These are phyloP conservation scores for Haplographium delicatum DNA, from an alignment of 495 filamentous ascomycete genomes.

Conservation along the genomic window DNA sequence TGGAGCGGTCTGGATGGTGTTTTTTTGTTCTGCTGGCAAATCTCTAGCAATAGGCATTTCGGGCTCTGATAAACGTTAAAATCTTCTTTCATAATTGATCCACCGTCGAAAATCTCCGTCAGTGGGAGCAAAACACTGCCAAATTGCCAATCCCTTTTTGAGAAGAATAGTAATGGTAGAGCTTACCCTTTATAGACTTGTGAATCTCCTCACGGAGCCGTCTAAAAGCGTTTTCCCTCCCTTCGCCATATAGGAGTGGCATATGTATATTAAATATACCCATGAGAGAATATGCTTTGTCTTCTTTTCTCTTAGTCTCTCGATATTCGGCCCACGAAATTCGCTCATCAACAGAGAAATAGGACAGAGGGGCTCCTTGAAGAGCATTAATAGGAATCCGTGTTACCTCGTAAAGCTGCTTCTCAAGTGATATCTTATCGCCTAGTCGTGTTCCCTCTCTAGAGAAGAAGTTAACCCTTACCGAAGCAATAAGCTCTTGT, in stretches of 20 bases:
- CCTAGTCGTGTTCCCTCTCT: slow-evolving; percentile 20
- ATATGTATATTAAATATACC: slow-evolving; percentile 29
- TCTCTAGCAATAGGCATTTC: background rate
- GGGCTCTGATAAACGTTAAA: background rate
- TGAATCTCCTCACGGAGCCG: slow-evolving; percentile 18
- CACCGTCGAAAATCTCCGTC: background rate
- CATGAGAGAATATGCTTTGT: slow-evolving; percentile 28
- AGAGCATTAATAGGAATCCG: slow-evolving; percentile 22
- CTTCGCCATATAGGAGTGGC: no score
- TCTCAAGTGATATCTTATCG: slow-evolving; percentile 23
- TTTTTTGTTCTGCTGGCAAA: background rate
- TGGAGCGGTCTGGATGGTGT: background rate
- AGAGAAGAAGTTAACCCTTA: slow-evolving; percentile 25
- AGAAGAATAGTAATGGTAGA: background rate
- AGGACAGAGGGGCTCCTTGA: slow-evolving; percentile 14
- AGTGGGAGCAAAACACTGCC: background rate
- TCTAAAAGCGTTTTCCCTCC: slow-evolving; percentile 19
- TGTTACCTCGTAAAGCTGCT: slow-evolving; percentile 22
- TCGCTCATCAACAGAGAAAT: slow-evolving; percentile 20
- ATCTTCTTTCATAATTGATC: background rate
- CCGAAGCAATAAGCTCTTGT: no score
- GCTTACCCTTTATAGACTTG: background rate
- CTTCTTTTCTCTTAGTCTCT: no score
- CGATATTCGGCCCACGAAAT: no score
- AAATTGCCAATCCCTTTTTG: background rate